Evolutionary conservation across 116 monocot species (phyloP).

Genomic region (Trichopus zeylanicus): DNA sequence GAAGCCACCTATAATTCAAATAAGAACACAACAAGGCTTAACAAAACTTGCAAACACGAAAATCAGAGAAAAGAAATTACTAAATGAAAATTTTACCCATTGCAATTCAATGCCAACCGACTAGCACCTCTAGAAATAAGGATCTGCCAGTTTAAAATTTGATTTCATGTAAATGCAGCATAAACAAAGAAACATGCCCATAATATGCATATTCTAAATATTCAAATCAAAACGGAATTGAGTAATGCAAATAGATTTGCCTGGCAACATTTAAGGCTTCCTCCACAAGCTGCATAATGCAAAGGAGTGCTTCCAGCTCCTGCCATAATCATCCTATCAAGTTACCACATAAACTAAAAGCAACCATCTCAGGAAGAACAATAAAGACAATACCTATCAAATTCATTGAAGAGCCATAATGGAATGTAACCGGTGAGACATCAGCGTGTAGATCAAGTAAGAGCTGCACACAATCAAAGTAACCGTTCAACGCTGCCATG

Average conservation of each 20-base stretch:
- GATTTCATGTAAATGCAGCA: neutral
- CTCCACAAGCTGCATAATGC: conserved; percentile 99
- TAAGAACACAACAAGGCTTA: no score
- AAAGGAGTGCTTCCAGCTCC: conserved; percentile 95
- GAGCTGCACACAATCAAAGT: conserved; percentile 84
- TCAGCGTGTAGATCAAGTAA: conserved; percentile 85
- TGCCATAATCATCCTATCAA: conserved; percentile 15
- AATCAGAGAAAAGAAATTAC: no score
- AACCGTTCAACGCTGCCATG: conserved; percentile 80
- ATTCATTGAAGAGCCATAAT: conserved; percentile 75
- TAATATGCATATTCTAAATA: neutral
- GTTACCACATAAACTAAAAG: neutral
- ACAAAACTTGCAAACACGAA: no score
- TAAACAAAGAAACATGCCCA: neutral
- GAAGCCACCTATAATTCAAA: conserved; percentile 96
- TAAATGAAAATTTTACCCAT: conserved; percentile 51
- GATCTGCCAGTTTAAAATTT: conserved; percentile 35
- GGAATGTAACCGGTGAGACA: conserved; percentile 67
- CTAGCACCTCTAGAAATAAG: conserved; percentile 90
- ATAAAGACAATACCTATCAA: conserved; percentile 47
- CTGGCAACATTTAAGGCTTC: conserved; percentile 90
- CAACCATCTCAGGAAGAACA: neutral
- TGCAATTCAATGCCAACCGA: conserved; percentile 83
- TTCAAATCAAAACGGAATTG: neutral
- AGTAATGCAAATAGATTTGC: conserved; percentile 11